Evolutionary conservation across 140 eudicot genomes (phyloP), one percentile per base, ranked within the genome.

Genomic region (Cichorium intybus): DNA sequence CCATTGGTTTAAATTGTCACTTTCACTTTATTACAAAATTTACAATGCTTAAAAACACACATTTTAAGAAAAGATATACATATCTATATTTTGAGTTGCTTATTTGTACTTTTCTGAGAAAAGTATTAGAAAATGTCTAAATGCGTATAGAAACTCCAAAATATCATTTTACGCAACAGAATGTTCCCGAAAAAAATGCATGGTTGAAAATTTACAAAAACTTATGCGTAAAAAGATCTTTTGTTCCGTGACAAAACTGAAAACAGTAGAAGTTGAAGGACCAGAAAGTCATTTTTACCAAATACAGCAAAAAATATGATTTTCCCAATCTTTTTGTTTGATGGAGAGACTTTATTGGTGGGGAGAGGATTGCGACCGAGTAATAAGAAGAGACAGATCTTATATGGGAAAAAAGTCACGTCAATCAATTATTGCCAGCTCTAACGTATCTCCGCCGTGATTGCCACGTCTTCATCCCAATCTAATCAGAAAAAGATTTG

Each of bases 301-400:
- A 23, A 72, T 54, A 12, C 24, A 55, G 71, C 60, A 72, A 72
- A 72, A 72, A 53, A 63, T 46, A 66, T 26, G 64, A 66, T 75
- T 51, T 72, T 21, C 3, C 20, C 73, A 34, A 49, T 4, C 9
- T 31, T 24, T 74, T 74, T 8, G 23, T 18, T 65, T 34, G 57
- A 65, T 56, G 34, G 50, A 24, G 37, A 52, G 60, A 48, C 24
- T 70, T 56, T 64, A 55, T 45, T 46, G 72, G 72, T 73, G 60
- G 66, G 60, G 45, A 54, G 41, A 56, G 14, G 66, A 72, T 63
- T 41, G 75, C 49, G 62, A 75, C 80, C 8, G 68, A 60, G 63
- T 59, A n/a, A n/a, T 58, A 66, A 41, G 27, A 75, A 39, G 64
- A 60, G 75, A 75, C 80, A 67, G 70, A 75, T 75, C 69, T 68